Conservation (phyloP, 1,139 yeast genomes). For the Yamadazyma buinensis region DNA sequence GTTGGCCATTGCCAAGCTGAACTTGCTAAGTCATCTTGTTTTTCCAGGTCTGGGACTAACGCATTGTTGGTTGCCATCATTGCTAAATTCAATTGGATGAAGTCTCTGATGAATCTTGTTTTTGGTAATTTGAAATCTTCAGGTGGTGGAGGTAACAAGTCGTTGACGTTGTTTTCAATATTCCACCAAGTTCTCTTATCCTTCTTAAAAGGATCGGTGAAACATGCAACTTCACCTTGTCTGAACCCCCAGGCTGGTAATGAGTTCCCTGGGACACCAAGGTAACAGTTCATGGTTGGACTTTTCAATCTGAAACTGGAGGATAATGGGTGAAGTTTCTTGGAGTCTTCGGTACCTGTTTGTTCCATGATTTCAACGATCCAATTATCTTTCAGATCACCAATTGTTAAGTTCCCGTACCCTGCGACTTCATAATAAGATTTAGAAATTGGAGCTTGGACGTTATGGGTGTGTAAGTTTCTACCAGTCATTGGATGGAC, state of each 20-base stretch:
- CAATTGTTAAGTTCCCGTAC: conserved; percentile 83
- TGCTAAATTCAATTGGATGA: conserved; percentile 88
- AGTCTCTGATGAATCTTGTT: conserved; percentile 82
- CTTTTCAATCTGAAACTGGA: conserved; percentile 77
- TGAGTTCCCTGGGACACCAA: conserved; percentile 73
- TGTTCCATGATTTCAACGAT: conserved; percentile 81
- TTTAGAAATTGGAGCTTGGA: conserved; percentile 76
- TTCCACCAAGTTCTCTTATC: conserved; percentile 99
- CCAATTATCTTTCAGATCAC: conserved; percentile 95
- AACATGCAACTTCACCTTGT: conserved; percentile 94
- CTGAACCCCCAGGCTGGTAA: conserved; percentile 98
- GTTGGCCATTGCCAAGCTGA: conserved; percentile 99
- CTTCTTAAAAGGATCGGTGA: conserved; percentile 68
- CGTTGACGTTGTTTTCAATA: conserved; percentile 80
- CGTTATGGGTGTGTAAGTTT: conserved; percentile 84
- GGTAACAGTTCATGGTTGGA: conserved; percentile 71
- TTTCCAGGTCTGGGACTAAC: conserved; percentile 86
- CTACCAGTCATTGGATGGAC: conserved; percentile 81
- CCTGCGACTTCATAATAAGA: conserved; percentile 82
- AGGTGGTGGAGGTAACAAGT: conserved; percentile 68
- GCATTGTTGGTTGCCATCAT: conserved; percentile 99
- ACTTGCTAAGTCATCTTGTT: conserved; percentile 88
- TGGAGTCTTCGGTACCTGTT: conserved; percentile 63
- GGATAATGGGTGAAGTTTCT: conserved; percentile 78
- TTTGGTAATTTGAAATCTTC: conserved; percentile 74